Evolutionary conservation across 2,329 filamentous ascomycete genomes (phyloP).

Genomic region (Aspergillus niger): DNA sequence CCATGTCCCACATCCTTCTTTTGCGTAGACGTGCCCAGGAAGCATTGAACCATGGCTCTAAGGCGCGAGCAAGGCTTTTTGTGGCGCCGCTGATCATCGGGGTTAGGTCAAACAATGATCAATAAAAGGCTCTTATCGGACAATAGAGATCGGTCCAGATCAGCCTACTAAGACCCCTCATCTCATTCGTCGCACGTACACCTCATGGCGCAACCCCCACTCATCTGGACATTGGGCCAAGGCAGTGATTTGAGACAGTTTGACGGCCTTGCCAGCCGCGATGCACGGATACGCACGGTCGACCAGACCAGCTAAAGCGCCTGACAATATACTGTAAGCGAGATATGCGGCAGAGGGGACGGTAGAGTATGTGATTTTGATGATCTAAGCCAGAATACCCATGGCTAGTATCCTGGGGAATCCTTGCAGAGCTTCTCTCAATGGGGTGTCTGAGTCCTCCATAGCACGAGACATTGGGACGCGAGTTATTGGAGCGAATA

Average conservation of each 20-base stretch:
- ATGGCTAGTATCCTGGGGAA: background rate
- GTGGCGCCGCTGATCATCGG: constrained; percentile 5
- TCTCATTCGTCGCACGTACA: constrained; percentile 1
- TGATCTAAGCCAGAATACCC: background rate
- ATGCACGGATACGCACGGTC: constrained; percentile 6
- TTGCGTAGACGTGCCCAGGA: constrained; percentile 2
- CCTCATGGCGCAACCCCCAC: background rate
- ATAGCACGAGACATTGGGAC: background rate
- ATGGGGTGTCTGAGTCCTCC: background rate
- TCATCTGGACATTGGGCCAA: background rate
- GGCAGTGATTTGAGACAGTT: background rate
- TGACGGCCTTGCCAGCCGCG: constrained; percentile 4
- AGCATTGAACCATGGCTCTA: background rate
- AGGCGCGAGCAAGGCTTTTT: constrained; percentile 5
- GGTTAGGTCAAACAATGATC: constrained; percentile 4
- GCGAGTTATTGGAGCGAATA: background rate
- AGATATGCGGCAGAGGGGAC: constrained; percentile 6
- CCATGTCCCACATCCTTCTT: background rate
- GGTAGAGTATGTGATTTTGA: background rate
- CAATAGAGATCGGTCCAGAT: constrained; percentile 7
- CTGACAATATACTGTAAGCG: constrained; percentile 1
- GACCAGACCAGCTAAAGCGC: background rate
- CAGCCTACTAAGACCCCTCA: constrained; percentile 1
- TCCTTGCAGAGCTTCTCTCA: constrained; percentile 1
- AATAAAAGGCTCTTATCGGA: background rate